These are phyloP conservation scores for Vaccinium corymbosum DNA, from an alignment of 148 eudicot genomes.

Conservation along the genomic window DNA sequence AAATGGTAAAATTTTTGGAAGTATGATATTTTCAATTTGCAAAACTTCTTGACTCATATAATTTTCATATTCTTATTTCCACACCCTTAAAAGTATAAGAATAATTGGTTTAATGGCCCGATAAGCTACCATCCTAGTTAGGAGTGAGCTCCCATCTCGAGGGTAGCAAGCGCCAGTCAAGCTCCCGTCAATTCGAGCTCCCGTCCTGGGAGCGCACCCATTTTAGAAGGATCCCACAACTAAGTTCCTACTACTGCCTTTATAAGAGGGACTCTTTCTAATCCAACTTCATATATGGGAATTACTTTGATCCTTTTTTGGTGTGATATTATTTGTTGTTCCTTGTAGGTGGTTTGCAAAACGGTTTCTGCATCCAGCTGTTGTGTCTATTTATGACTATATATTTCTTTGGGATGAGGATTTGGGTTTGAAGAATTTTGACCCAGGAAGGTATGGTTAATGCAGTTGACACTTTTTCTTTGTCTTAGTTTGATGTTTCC, in stretches of 20 bases:
- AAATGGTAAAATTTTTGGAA: no score
- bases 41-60: no score
- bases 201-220: no score
- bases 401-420: constrained; percentile 99
- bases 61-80: no score
- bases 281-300: neutral
- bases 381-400: constrained; percentile 80
- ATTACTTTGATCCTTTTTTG: neutral
- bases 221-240: no score
- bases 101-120: no score
- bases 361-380: constrained; percentile 88
- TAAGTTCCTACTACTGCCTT: neutral
- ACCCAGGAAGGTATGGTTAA: constrained; percentile 71
- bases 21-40: no score
- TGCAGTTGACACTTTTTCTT: neutral
- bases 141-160: no score
- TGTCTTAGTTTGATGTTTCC: neutral
- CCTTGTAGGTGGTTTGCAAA: constrained; percentile 94
- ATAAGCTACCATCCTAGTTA: no score
- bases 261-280: neutral
- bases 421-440: constrained; percentile 74
- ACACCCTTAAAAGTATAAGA: no score
- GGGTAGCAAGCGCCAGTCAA: no score
- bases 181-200: no score
- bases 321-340: constrained; percentile 17